phyloP scores from a whole-genome alignment of 2,329 filamentous ascomycete genomes.

The Claviceps citrina region DNA sequence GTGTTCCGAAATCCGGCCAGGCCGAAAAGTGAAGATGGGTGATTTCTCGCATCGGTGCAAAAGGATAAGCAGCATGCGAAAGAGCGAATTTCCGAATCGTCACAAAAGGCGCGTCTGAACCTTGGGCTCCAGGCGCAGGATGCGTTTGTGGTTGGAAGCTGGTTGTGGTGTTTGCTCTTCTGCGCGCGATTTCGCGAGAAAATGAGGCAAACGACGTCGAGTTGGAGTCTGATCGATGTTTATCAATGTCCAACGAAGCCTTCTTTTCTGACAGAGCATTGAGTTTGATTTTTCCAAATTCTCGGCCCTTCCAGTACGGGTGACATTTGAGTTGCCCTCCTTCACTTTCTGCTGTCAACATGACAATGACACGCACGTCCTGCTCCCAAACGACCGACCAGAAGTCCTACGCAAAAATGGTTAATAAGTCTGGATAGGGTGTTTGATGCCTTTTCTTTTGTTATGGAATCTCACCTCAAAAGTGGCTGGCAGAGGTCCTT shows the following conservation, averaged over 20 bases:
- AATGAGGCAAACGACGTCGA: slow-evolving; percentile 11
- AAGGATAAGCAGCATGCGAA: slow-evolving; percentile 60
- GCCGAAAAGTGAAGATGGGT: slow-evolving; percentile 87
- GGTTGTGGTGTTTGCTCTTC: slow-evolving; percentile 39
- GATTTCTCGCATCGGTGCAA: slow-evolving; percentile 75
- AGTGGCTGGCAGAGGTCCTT: slow-evolving; percentile 82
- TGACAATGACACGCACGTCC: slow-evolving; percentile 85
- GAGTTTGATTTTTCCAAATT: slow-evolving; percentile 64
- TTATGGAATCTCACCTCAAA: slow-evolving; percentile 58
- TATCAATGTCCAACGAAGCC: slow-evolving; percentile 58
- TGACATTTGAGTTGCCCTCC: slow-evolving; percentile 91
- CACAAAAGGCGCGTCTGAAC: slow-evolving; percentile 54
- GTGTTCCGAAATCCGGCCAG: slow-evolving; percentile 96
- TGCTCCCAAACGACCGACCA: slow-evolving; percentile 98
- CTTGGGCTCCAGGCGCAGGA: slow-evolving; percentile 12
- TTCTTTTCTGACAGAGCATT: slow-evolving; percentile 68
- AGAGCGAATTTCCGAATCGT: slow-evolving; percentile 78
- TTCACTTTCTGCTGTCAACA: slow-evolving; percentile 89
- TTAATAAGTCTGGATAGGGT: too few relatives aligned
- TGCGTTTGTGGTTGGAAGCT: slow-evolving; percentile 22
- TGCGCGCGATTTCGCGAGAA: slow-evolving; percentile 27
- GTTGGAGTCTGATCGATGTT: slow-evolving; percentile 27
- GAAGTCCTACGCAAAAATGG: slow-evolving; percentile 52
- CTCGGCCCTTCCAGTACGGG: slow-evolving; percentile 71
- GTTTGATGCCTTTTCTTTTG: neutral